A percentile compares a stretch with the other conserved stretches of the same genome.
phyloP scores from a whole-genome alignment of 2,329 filamentous ascomycete species.

The Ilyonectria sp. region DNA sequence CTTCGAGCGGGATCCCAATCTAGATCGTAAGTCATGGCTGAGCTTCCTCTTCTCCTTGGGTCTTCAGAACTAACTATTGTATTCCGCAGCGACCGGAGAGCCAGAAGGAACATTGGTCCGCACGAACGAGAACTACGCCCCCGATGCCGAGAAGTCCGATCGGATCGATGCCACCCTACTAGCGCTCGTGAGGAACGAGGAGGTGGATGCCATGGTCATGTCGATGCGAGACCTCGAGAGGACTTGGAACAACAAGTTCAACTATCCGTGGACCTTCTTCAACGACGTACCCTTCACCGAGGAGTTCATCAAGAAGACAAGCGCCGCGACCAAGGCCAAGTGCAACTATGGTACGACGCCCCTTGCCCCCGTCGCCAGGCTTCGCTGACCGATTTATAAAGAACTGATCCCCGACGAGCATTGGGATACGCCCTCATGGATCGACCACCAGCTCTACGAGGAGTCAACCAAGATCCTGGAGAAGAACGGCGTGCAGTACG shows the following conservation, averaged over 20 bases:
- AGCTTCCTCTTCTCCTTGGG: not conserved
- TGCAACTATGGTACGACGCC: constrained; percentile 80
- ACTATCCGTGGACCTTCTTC: constrained; percentile 99
- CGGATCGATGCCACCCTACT: constrained; percentile 95
- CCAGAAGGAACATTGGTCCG: constrained; percentile 83
- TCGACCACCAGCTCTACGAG: constrained; percentile 86
- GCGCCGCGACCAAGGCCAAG: constrained; percentile 88
- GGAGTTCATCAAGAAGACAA: constrained; percentile 90
- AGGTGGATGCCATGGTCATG: constrained; percentile 85
- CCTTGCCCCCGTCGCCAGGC: not conserved
- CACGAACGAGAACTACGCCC: constrained; percentile 82
- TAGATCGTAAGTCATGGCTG: constrained; percentile 78
- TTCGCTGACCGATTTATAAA: constrained; percentile 53
- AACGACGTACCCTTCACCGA: constrained; percentile 95
- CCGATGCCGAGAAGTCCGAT: constrained; percentile 80
- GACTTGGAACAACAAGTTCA: constrained; percentile 99
- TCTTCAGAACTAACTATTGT: constrained; percentile 36
- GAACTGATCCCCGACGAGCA: constrained; percentile 94
- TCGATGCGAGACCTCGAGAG: constrained; percentile 93
- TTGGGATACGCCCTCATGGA: constrained; percentile 94
- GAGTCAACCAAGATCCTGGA: constrained; percentile 88
- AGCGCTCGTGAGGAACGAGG: constrained; percentile 92
- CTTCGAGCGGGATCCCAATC: constrained; percentile 85
- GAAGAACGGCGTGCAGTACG: constrained; percentile 92
- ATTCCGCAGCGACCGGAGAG: constrained; percentile 80